These are phyloP conservation scores for Colletotrichum sp. DNA, from an alignment of 2,329 filamentous ascomycete genomes.

Conservation along the genomic window DNA sequence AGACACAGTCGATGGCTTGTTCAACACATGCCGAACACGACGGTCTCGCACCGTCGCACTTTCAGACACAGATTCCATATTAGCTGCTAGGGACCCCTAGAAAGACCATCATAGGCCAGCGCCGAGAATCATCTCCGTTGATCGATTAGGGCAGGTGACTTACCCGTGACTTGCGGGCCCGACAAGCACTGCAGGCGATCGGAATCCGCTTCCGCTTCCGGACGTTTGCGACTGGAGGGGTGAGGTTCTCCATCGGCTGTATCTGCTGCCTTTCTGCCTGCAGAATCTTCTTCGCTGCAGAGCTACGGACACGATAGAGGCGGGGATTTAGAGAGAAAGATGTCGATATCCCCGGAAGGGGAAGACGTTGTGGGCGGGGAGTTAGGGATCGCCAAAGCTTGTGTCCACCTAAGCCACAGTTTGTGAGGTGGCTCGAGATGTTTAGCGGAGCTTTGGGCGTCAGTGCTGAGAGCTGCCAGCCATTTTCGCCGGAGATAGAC, in stretches of 20 bases:
- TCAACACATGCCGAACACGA: conserved; percentile 23
- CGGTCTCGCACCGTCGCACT: conserved; percentile 27
- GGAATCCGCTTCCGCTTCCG: conserved; percentile 24
- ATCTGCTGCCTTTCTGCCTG: not conserved
- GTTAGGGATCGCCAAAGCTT: not conserved
- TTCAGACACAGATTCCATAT: not conserved
- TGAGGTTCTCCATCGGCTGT: conserved; percentile 1
- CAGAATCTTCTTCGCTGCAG: not conserved
- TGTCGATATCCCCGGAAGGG: not conserved
- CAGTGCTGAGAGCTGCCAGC: not conserved
- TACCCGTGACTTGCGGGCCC: conserved; percentile 26
- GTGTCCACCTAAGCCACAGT: not conserved
- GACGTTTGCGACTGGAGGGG: not conserved
- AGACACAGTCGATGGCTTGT: conserved; percentile 24
- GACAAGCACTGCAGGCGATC: conserved; percentile 26
- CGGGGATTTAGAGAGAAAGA: conserved; percentile 17
- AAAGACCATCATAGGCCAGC: not conserved
- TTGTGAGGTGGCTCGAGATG: not conserved
- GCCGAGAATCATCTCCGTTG: not conserved
- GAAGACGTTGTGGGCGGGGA: not conserved
- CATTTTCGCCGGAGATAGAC: not conserved
- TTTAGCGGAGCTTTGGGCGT: not conserved
- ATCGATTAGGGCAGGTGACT: not conserved
- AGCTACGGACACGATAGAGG: not conserved
- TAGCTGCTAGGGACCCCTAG: not conserved